phyloP scores from a whole-genome alignment of 1,284 basidiomycete species.

The Vanrija humicola region DNA sequence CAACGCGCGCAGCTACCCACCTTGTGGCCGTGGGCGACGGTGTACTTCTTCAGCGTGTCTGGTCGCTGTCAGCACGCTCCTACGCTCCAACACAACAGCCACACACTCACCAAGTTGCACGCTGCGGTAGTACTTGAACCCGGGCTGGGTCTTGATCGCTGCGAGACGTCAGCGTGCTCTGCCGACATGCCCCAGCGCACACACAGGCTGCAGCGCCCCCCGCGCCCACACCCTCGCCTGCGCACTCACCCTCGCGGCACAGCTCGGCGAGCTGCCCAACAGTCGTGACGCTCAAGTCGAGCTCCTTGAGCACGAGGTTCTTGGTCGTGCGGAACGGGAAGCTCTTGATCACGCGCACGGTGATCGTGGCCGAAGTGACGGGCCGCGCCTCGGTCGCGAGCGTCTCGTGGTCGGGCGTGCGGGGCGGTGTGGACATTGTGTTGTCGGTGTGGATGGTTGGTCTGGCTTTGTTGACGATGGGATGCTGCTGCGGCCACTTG shows the following conservation, averaged over 20 bases:
- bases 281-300: conserved; percentile 75
- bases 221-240: not conserved
- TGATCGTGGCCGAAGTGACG: conserved; percentile 39
- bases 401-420: conserved; percentile 17
- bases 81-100: not conserved
- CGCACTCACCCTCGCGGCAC: conserved; percentile 55
- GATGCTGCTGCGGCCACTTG: no score
- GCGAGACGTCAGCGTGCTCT: conserved; percentile 12
- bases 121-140: conserved; percentile 81
- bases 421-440: conserved; percentile 7
- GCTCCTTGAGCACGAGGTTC: conserved; percentile 73
- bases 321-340: conserved; percentile 90
- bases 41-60: conserved; percentile 94
- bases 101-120: conserved; percentile 58
- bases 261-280: conserved; percentile 71
- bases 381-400: conserved; percentile 33
- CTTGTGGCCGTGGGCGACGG: conserved; percentile 88
- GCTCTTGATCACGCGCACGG: conserved; percentile 84
- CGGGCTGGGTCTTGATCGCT: conserved; percentile 68
- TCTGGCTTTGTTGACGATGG: not conserved
- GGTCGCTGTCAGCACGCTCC: not conserved
- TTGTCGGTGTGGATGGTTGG: not conserved
- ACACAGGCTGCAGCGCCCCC: not conserved
- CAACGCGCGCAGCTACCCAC: conserved; percentile 48
- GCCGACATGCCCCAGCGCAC: no score